These are phyloP conservation scores for Tylopilus plumbeoviolaceoides DNA, from an alignment of 768 basidiomycete species.

Conservation along the genomic window DNA sequence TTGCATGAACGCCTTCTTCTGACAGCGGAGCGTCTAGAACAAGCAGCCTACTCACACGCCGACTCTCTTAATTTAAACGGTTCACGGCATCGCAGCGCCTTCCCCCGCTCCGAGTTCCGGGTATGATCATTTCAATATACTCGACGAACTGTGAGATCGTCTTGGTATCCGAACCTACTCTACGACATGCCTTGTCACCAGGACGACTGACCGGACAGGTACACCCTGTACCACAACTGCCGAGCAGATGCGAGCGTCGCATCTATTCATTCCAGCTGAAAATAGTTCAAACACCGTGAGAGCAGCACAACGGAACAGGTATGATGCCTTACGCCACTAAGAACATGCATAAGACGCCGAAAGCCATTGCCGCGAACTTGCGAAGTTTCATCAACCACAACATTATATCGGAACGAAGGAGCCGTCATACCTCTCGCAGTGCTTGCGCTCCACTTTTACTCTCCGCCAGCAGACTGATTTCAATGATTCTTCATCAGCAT, in stretches of 20 bases:
- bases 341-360: conserved; percentile 91
- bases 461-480: conserved; percentile 69
- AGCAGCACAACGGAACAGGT: conserved; percentile 10
- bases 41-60: conserved; percentile 12
- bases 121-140: background rate
- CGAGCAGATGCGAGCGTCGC: conserved; percentile 9
- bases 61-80: conserved; percentile 22
- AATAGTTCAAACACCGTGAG: conserved; percentile 19
- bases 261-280: conserved; percentile 76
- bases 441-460: conserved; percentile 87
- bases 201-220: background rate
- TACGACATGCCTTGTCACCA: conserved; percentile 5
- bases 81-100: conserved; percentile 21
- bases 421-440: conserved; percentile 67
- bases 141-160: background rate
- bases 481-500: conserved; percentile 12
- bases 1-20: conserved; percentile 1
- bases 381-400: conserved; percentile 21
- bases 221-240: background rate
- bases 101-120: conserved; percentile 8
- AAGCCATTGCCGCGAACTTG: conserved; percentile 87
- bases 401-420: conserved; percentile 11
- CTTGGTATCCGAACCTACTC: conserved; percentile 1
- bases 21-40: conserved; percentile 6
- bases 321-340: conserved; percentile 72